phyloP scores from a whole-genome alignment of 2,329 filamentous ascomycete genomes.

The Colletotrichum echinochloae region DNA sequence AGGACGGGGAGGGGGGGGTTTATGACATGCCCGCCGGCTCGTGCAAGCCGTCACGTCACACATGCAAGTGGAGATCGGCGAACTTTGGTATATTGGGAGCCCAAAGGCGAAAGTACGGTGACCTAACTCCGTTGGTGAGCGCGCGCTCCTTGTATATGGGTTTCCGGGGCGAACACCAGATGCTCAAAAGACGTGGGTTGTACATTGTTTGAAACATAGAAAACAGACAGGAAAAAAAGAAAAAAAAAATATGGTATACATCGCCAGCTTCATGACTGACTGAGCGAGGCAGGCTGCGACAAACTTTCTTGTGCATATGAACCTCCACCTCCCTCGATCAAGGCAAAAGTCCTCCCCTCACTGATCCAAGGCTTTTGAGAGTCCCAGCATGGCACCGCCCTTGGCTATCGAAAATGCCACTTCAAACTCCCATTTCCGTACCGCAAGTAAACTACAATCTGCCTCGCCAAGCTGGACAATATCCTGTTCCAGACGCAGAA shows the following conservation, averaged over 20 bases:
- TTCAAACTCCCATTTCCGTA: conserved; percentile 20
- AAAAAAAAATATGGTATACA: conserved; percentile 27
- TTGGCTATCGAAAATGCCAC: conserved; percentile 14
- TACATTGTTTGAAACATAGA: conserved; percentile 29
- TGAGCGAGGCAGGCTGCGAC: neutral
- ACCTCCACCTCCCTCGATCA: neutral
- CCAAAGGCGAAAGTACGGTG: neutral
- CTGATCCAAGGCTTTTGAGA: conserved; percentile 13
- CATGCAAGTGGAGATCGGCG: conserved; percentile 1
- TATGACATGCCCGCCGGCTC: neutral
- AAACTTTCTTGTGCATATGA: conserved; percentile 14
- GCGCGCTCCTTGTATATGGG: neutral
- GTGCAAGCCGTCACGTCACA: conserved; percentile 6
- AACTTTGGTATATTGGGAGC: neutral
- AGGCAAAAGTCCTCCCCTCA: conserved; percentile 10
- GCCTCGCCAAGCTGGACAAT: conserved; percentile 13
- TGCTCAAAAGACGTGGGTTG: neutral
- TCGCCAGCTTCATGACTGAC: conserved; percentile 18
- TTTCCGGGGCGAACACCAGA: neutral
- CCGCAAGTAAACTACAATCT: conserved; percentile 14
- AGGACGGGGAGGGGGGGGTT: neutral
- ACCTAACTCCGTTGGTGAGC: neutral
- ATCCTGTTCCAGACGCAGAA: conserved; percentile 9
- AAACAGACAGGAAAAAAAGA: conserved; percentile 1
- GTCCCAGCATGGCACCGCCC: neutral